These are phyloP conservation scores for Chrysanthemum makinoi DNA, from an alignment of 129 eudicot species.

Conservation along the genomic window DNA sequence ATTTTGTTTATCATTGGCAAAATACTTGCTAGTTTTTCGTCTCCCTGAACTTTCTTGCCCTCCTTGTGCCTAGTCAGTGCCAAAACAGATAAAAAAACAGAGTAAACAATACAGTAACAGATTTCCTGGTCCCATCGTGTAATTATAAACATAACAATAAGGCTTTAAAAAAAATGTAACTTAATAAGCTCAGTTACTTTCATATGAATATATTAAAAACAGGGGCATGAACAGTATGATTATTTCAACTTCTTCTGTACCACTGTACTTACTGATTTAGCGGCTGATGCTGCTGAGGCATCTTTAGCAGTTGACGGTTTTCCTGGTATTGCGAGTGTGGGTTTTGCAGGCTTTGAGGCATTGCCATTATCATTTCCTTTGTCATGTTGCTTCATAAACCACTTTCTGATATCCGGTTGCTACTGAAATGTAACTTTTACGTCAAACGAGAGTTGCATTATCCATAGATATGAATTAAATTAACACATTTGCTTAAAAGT, in stretches of 20 bases:
- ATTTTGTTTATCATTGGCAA: constrained; percentile 53
- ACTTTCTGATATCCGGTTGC: constrained; percentile 80
- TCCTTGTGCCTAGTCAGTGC: constrained; percentile 46
- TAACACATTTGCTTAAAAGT: too few relatives aligned
- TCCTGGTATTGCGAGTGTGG: constrained; percentile 32
- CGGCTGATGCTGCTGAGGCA: constrained; percentile 38
- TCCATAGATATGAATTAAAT: background rate
- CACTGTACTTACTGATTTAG: constrained; percentile 41
- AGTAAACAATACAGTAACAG: background rate
- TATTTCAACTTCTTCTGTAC: background rate
- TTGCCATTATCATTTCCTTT: constrained; percentile 47
- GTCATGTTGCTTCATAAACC: constrained; percentile 83
- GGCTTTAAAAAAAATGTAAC: background rate
- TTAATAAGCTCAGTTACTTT: background rate
- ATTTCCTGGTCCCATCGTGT: background rate
- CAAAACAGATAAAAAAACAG: background rate
- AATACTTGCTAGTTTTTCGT: constrained; percentile 87
- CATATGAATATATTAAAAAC: background rate
- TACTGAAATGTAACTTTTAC: constrained; percentile 11
- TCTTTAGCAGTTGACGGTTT: constrained; percentile 29
- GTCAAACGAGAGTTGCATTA: constrained; percentile 4
- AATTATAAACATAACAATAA: constrained; percentile 3
- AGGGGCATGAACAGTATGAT: background rate
- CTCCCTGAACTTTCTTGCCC: constrained; percentile 65
- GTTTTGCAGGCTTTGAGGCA: constrained; percentile 42